Evolutionary conservation across 768 basidiomycete genomes (phyloP).

Genomic region (Gloeopeniophorella convolvens): DNA sequence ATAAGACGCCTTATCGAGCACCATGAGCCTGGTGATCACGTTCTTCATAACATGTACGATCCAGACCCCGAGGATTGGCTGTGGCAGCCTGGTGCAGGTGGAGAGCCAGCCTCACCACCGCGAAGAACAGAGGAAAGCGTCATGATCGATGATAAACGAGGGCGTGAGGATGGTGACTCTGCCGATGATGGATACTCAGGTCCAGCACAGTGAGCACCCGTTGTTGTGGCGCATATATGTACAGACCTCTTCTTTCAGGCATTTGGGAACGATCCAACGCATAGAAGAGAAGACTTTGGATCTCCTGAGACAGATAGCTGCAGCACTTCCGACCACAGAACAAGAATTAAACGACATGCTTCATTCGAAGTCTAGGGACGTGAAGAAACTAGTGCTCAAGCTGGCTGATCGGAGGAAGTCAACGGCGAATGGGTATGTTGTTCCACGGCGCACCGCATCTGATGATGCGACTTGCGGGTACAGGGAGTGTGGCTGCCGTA

Average conservation of each 20-base stretch:
- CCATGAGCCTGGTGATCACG: not conserved
- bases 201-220: not conserved
- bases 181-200: too few relatives aligned
- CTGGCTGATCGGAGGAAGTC: slow-evolving; percentile 34
- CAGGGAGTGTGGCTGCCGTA: slow-evolving; percentile 24
- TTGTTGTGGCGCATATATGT: slow-evolving; percentile 1
- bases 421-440: slow-evolving; percentile 26
- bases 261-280: slow-evolving; percentile 5
- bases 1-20: too few relatives aligned
- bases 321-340: slow-evolving; percentile 10
- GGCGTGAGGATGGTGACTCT: too few relatives aligned
- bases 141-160: too few relatives aligned
- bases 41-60: not conserved
- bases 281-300: slow-evolving; percentile 10
- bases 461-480: not conserved
- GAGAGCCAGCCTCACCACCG: not conserved
- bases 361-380: not conserved
- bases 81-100: not conserved
- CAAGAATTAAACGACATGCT: not conserved
- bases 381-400: slow-evolving; percentile 30
- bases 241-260: not conserved
- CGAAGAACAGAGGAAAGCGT: too few relatives aligned
- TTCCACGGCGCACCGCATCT: not conserved
- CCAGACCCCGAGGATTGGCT: not conserved
- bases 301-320: slow-evolving; percentile 12